Base-by-base conservation (phyloP, 2,329 filamentous ascomycete species). In the Cordyceps sp. region DNA sequence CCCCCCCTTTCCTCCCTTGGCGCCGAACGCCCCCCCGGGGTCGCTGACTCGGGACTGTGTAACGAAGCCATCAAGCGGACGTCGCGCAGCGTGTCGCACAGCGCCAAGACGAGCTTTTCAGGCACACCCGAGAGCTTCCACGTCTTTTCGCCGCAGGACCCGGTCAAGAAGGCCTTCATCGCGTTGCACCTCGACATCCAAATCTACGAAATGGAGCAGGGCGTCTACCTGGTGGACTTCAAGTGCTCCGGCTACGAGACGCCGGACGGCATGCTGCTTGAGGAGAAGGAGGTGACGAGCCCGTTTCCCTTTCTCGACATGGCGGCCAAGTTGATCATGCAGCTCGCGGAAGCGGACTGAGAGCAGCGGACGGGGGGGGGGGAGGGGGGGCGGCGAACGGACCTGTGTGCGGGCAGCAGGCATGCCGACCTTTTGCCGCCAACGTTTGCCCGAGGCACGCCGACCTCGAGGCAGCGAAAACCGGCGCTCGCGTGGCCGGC, bases 241-340 rank as follows among this genome's bases (percentile, higher is more conserved):
- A 96, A 94, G 53, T 96, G 88, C 53, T 86, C 90, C 12, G 90
- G 90, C 15, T 98, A 98, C 57, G 90, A 98, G 59, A 83, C 69
- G 29, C 48, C 62, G 10, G 64, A 90, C 34, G 78, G 88, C 30
- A 73, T 78, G 41, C 61, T 78, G 31, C 61, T 85, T 31, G 84
- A 90, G 46, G 85, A 94, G 58, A 96, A 96, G 66, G 81, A 93
- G 47, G 84, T 93, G 39, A 88, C 84, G 28, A 92, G 82, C 50
- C 85, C 90, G 19, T 96, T 93, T 54, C 88, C 90, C 4, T 96
- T 94, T 59, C 65, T 96, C 47, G 88, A 96, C 57, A 79, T 94
- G 55, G 86, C 88, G 20, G 86, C 83, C 42, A 78, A 78, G 56
- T 64, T 96, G 46, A 93, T 96, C 44, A 85, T 93, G 59, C 85